phyloP scores from a whole-genome alignment of 805 yeast species.

The Wickerhamiella occidentalis region DNA sequence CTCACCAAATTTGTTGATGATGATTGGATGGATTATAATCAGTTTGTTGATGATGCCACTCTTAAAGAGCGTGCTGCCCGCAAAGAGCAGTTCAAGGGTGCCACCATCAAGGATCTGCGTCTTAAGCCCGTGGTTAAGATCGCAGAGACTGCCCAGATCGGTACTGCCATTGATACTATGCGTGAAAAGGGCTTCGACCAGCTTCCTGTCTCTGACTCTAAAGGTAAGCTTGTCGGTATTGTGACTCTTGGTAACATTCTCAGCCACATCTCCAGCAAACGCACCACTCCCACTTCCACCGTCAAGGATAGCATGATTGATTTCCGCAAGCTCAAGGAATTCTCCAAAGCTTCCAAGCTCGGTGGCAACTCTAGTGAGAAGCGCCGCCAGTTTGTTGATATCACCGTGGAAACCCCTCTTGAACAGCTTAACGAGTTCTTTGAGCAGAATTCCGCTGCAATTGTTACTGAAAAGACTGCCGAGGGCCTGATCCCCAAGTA shows the following conservation, averaged over 20 bases:
- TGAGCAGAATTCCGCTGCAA: conserved; percentile 74
- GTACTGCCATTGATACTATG: conserved; percentile 54
- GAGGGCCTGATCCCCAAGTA: conserved; percentile 54
- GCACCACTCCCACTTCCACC: conserved; percentile 43
- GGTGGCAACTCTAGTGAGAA: conserved; percentile 40
- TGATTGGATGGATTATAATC: conserved; percentile 77
- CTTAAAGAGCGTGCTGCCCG: conserved; percentile 30
- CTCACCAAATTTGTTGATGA: conserved; percentile 80
- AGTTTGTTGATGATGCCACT: conserved; percentile 47
- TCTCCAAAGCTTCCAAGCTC: conserved; percentile 38
- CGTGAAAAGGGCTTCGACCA: conserved; percentile 75
- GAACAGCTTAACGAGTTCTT: conserved; percentile 62
- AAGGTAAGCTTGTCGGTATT: conserved; percentile 58
- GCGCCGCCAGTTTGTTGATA: conserved; percentile 47
- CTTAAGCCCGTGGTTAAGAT: conserved; percentile 75
- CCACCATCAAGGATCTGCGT: conserved; percentile 55
- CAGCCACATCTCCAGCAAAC: conserved; percentile 51
- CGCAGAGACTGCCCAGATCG: conserved; percentile 43
- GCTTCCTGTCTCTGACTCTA: conserved; percentile 54
- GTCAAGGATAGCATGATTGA: conserved; percentile 54
- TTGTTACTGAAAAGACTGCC: conserved; percentile 50
- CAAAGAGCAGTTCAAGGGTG: conserved; percentile 35
- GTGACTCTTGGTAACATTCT: conserved; percentile 64
- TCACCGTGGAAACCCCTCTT: conserved; percentile 54
- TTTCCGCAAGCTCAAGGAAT: conserved; percentile 50